These are phyloP conservation scores for Chiua virens DNA, from an alignment of 768 basidiomycete genomes.

Conservation along the genomic window DNA sequence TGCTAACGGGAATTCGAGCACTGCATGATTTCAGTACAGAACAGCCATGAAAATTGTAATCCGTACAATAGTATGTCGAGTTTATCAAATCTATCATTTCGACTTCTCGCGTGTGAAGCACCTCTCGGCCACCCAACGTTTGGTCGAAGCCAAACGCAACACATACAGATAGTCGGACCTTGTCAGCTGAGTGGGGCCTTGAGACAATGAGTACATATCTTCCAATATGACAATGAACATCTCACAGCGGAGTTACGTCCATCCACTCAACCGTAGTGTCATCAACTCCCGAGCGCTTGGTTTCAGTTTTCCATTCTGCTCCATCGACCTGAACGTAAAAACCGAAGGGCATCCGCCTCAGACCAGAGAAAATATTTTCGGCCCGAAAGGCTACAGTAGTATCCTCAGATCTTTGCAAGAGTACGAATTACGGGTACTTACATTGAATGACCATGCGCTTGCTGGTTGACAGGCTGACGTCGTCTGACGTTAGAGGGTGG, in stretches of 20 bases:
- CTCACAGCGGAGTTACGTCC: conserved; percentile 9
- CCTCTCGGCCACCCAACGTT: conserved; percentile 12
- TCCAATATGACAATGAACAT: no score
- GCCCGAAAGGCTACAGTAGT: conserved; percentile 13
- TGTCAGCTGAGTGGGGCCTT: conserved; percentile 2
- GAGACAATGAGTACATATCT: no score
- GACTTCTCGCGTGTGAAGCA: background rate
- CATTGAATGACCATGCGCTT: no score
- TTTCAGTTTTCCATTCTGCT: background rate
- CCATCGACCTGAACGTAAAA: conserved; percentile 15
- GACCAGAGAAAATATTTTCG: background rate
- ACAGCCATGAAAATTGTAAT: no score
- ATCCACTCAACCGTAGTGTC: conserved; percentile 11
- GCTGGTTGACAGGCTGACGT: no score
- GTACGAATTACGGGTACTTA: no score
- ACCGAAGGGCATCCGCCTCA: conserved; percentile 13
- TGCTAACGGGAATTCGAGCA: no score
- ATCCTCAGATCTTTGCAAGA: no score
- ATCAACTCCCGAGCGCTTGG: background rate
- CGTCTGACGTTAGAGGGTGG: no score
- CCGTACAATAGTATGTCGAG: background rate
- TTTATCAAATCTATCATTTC: background rate
- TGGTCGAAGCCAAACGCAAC: conserved; percentile 10
- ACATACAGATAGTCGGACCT: background rate
- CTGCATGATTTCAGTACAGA: no score